Base-by-base conservation (phyloP, 2,329 filamentous ascomycete species). In the Apiospora saccharicola region DNA sequence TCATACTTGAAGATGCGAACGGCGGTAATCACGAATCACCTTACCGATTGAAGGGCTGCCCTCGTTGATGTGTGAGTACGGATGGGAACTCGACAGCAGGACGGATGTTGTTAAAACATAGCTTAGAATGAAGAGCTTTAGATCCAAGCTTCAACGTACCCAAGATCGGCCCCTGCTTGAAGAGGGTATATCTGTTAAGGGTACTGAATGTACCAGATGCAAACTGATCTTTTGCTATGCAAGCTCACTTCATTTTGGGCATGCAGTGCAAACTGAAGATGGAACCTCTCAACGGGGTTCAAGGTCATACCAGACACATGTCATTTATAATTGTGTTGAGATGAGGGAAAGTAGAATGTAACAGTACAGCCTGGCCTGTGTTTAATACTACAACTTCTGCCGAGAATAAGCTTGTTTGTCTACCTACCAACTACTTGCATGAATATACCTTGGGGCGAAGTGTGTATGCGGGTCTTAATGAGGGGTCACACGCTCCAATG, bases 11-110 rank as follows among this genome's bases (percentile, higher is more conserved):
- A 47, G 13, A 34, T 22, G 53, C 37, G 69, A n/a, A 70, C 69
- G 49, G 69, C 41, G n/a, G 69, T 70, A 0, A 70, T 70, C 13
- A 30, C 51, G 24, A 70, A 70, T n/a, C 69, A 70, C 34, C 61
- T 70, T 6, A 64, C 51, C 3, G 41, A 70, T 4, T 70, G 24
- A 69, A 34, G 53, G 68, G 6, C 19, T 10, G 19, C 8, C 19
- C 2, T 10, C 19, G 46, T 47, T 7, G 46, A 19, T 47, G 46
- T 6, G 8, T 47, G 46, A 3, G 7, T 47, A 19, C 1, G 7
- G 46, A 47, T 8, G 22, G 8, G 46, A 47, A n/a, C 19, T 10
- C 19, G 16, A 19, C 46, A 10, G 24, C 24, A 30, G 10, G 14
- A 26, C 26, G 47, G 10, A n/a, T 30, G 49, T 10, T 13, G 49